A percentile compares a stretch with the other conserved stretches of the same genome.
These are phyloP conservation scores for Epichloe baconii DNA, from an alignment of 2,329 filamentous ascomycete species.

Conservation along the genomic window DNA sequence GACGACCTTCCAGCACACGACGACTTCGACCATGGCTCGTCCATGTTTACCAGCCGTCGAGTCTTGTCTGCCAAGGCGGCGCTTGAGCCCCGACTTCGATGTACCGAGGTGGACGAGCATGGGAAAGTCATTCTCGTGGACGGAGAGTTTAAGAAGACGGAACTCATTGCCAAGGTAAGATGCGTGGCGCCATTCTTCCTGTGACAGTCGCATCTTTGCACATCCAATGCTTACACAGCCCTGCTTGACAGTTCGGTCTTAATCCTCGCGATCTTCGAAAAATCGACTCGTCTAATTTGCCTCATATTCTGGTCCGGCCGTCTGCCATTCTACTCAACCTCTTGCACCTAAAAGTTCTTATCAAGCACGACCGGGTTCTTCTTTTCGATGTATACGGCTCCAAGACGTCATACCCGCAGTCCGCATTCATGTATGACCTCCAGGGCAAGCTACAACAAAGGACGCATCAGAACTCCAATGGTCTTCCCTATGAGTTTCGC, in stretches of 20 bases:
- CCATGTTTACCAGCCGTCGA: constrained; percentile 56
- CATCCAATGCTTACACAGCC: background rate
- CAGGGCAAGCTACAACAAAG: constrained; percentile 86
- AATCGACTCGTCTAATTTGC: constrained; percentile 90
- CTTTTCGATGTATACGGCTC: constrained; percentile 95
- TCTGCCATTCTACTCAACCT: constrained; percentile 91
- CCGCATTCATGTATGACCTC: constrained; percentile 93
- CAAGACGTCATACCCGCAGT: constrained; percentile 88
- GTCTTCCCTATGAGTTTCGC: constrained; percentile 87
- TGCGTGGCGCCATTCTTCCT: background rate
- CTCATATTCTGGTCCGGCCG: constrained; percentile 86
- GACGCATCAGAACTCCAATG: constrained; percentile 36
- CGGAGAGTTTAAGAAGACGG: constrained; percentile 94
- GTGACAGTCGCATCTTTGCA: background rate
- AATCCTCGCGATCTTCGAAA: constrained; percentile 91
- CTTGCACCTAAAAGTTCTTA: constrained; percentile 88
- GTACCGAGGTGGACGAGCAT: constrained; percentile 87
- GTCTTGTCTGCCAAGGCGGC: constrained; percentile 62
- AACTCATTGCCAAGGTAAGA: constrained; percentile 79
- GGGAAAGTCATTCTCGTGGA: constrained; percentile 88
- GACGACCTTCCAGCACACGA: constrained; percentile 45
- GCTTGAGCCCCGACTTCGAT: constrained; percentile 74
- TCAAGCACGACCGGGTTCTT: constrained; percentile 87
- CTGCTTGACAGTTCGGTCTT: constrained; percentile 58
- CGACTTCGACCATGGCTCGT: constrained; percentile 42